Evolutionary conservation across 2,329 filamentous ascomycete genomes (phyloP), one percentile per base, ranked within the genome.

Genomic region (Colletotrichum chrysophilum): DNA sequence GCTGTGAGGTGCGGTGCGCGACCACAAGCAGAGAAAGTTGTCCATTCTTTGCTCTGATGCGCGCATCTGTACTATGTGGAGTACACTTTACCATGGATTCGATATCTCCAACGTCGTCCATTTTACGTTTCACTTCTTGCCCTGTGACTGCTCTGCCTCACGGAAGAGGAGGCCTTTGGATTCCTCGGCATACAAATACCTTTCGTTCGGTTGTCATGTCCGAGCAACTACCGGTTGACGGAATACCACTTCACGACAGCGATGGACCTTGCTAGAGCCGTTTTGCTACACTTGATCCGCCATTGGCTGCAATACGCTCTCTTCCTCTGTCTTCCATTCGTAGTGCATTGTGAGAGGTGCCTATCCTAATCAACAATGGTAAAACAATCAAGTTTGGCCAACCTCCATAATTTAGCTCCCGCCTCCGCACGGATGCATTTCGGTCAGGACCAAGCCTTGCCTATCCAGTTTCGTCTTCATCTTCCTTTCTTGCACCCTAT

Each of bases 341-440:
- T 32, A 14, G 38, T 28, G 14, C 60, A 58, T 58, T 56, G 16
- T 24, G 64, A 52, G 7, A 32, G 9, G 34, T 55, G 43, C 24
- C 30, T 12, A 28, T 55, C 26, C 16, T 10, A n/a, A 36, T 32
- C 48, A 56, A 64, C 24, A 64, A 43, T 34, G 18, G 66, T 60
- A 58, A 70, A 74, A 70, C 71, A 70, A 65, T 38, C 56, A 38
- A 38, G 58, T 30, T 52, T 56, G 60, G 66, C 71, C 58, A 48
- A 21, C 52, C 55, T 14, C 34, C 21, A 36, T 66, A 36, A 48
- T 71, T 62, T 71, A 75, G 73, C 60, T 75, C 70, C 70, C 70
- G 73, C 64, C 55, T 68, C 73, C 58, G 70, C 73, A 75, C 56
- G 61, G 62, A 72, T 75, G 26, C 30, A 64, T 56, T 48, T 65